These are phyloP conservation scores for Fusarium odoratissimum DNA, from an alignment of 2,329 filamentous ascomycete species.

Conservation along the genomic window DNA sequence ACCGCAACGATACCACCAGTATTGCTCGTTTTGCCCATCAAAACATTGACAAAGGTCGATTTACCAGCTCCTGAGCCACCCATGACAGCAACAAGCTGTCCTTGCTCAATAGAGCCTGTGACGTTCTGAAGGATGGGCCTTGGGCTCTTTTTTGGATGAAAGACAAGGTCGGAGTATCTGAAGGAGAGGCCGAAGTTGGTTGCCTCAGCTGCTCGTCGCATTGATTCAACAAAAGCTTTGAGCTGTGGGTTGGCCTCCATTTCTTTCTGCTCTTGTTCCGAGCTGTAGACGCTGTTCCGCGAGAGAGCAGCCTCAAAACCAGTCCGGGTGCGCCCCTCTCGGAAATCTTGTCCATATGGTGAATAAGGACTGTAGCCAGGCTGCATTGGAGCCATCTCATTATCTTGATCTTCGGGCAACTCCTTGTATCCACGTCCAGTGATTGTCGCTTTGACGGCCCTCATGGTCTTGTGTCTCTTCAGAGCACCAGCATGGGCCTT, in stretches of 20 bases:
- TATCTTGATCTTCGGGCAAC: constrained; percentile 48
- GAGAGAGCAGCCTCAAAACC: constrained; percentile 55
- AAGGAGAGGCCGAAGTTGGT: constrained; percentile 65
- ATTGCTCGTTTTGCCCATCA: constrained; percentile 68
- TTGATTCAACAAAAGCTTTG: constrained; percentile 63
- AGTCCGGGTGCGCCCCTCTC: constrained; percentile 37
- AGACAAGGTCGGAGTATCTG: constrained; percentile 61
- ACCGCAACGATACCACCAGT: constrained; percentile 64
- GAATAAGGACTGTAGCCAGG: constrained; percentile 43
- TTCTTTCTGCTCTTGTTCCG: constrained; percentile 27
- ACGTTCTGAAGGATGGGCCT: constrained; percentile 64
- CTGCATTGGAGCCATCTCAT: constrained; percentile 52
- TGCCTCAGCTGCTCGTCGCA: constrained; percentile 63
- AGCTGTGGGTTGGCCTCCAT: constrained; percentile 51
- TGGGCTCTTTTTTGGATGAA: constrained; percentile 57
- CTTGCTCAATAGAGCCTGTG: constrained; percentile 64
- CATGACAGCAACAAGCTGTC: constrained; percentile 69
- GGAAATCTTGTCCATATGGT: constrained; percentile 25
- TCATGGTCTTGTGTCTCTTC: constrained; percentile 44
- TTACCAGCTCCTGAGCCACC: constrained; percentile 70
- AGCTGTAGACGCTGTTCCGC: constrained; percentile 47
- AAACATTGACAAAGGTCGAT: constrained; percentile 68
- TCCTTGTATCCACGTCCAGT: constrained; percentile 49
- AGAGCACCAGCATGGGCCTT: constrained; percentile 20
- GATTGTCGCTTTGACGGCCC: constrained; percentile 45